Evolutionary conservation across 805 yeast genomes (phyloP).

Genomic region (Myxozyma mucilagina): DNA sequence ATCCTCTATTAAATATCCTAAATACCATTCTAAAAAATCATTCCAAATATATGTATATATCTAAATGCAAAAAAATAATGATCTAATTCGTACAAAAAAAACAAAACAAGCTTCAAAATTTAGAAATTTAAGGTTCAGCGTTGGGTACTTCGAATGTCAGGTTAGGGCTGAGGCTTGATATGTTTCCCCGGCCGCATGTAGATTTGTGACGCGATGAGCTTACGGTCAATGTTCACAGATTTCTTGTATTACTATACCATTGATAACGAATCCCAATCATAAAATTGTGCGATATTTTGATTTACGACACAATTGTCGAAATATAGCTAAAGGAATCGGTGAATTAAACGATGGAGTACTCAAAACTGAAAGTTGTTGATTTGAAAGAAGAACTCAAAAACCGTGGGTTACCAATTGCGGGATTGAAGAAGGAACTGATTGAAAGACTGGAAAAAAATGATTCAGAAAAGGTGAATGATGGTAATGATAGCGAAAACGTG

Average conservation of each 20-base stretch:
- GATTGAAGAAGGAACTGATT: slow-evolving; percentile 78
- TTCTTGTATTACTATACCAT: too few species aligned
- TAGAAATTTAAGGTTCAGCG: too few species aligned
- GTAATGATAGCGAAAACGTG: background rate
- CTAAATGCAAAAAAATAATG: background rate
- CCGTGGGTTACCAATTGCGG: slow-evolving; percentile 66
- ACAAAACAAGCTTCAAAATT: too few species aligned
- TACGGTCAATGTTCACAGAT: too few species aligned
- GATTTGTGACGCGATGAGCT: background rate
- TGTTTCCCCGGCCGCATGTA: background rate
- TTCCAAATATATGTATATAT: background rate
- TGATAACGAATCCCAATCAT: too few species aligned
- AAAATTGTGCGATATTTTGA: background rate
- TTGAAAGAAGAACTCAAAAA: slow-evolving; percentile 72
- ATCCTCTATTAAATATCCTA: background rate
- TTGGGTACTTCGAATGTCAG: background rate
- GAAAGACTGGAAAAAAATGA: slow-evolving; percentile 64
- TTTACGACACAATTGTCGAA: background rate
- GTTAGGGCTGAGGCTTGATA: slow-evolving; percentile 1
- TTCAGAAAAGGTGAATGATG: slow-evolving; percentile 13
- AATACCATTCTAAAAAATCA: background rate
- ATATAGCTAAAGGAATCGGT: background rate
- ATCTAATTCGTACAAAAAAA: too few species aligned
- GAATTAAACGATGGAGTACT: slow-evolving; percentile 13
- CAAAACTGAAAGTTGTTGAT: slow-evolving; percentile 60